Percentiles rank a stretch among this genome's conserved stretches.
Conservation (phyloP, 176 grass and related monocot genomes). For the Raddia distichophylla region DNA sequence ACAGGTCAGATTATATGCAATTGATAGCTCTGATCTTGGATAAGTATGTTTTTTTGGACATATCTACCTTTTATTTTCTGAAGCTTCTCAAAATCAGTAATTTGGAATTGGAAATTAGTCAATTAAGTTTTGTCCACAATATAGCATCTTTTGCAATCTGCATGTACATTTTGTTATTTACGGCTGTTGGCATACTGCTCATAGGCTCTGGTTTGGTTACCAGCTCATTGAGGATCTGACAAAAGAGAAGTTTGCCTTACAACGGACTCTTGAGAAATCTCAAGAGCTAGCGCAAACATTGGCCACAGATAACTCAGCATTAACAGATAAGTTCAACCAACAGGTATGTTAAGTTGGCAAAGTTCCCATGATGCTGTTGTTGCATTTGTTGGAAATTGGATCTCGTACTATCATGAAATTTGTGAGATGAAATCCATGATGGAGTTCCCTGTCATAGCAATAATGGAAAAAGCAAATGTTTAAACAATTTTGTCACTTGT, state of each 20-base stretch:
- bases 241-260: constrained; percentile 91
- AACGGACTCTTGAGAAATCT: constrained; percentile 86
- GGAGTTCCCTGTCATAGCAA: not conserved
- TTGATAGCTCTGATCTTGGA: constrained; percentile 12
- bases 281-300: constrained; percentile 71
- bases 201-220: constrained; percentile 41
- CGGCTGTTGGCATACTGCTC: constrained; percentile 11
- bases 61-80: constrained; percentile 29
- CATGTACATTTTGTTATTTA: constrained; percentile 28
- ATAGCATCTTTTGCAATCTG: constrained; percentile 2
- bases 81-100: constrained; percentile 13
- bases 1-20: not conserved
- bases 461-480: constrained; percentile 8
- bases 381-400: constrained; percentile 18
- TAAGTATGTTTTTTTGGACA: not conserved
- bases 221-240: constrained; percentile 99
- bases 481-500: constrained; percentile 18
- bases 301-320: constrained; percentile 84
- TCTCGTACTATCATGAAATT: not conserved
- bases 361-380: constrained; percentile 8
- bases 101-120: constrained; percentile 32
- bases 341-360: constrained; percentile 59
- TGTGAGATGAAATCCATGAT: not conserved
- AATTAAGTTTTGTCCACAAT: constrained; percentile 6
- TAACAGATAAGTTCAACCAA: constrained; percentile 96